Evolutionary conservation across 805 yeast genomes (phyloP).

Genomic region (Ogataea ganodermae): DNA sequence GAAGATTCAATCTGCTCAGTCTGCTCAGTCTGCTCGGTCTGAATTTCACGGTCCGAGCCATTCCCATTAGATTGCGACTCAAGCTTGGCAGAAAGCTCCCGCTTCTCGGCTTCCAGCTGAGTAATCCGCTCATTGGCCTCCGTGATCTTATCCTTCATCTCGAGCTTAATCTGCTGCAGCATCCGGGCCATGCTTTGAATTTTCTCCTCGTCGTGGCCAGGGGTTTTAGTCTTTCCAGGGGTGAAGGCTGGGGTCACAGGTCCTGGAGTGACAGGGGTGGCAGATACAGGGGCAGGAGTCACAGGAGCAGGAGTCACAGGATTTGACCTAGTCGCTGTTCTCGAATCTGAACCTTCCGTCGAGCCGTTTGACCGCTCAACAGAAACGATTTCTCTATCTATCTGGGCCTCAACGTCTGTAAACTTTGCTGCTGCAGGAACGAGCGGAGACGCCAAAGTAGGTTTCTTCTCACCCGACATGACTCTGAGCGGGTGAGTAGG

Average conservation of each 20-base stretch:
- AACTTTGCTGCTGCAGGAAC: not conserved
- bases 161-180: constrained; percentile 39
- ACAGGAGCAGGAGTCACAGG: not conserved
- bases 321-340: too few species aligned
- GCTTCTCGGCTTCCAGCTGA: constrained; percentile 44
- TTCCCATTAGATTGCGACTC: constrained; percentile 1
- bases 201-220: constrained; percentile 20
- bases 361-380: too few species aligned
- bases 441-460: constrained; percentile 23
- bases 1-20: not conserved
- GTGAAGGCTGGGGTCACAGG: not conserved
- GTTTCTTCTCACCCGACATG: constrained; percentile 8
- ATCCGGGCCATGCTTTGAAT: constrained; percentile 27
- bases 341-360: too few species aligned
- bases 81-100: constrained; percentile 14
- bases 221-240: not conserved
- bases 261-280: not conserved
- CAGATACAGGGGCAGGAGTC: too few species aligned
- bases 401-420: not conserved
- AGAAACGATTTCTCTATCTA: not conserved
- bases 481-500: constrained; percentile 21
- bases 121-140: constrained; percentile 58
- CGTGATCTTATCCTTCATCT: constrained; percentile 53
- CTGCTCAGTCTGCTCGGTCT: too few species aligned
- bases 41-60: not conserved